Conservation (phyloP, 2,329 filamentous ascomycete genomes). For the Penicillium sp. region DNA sequence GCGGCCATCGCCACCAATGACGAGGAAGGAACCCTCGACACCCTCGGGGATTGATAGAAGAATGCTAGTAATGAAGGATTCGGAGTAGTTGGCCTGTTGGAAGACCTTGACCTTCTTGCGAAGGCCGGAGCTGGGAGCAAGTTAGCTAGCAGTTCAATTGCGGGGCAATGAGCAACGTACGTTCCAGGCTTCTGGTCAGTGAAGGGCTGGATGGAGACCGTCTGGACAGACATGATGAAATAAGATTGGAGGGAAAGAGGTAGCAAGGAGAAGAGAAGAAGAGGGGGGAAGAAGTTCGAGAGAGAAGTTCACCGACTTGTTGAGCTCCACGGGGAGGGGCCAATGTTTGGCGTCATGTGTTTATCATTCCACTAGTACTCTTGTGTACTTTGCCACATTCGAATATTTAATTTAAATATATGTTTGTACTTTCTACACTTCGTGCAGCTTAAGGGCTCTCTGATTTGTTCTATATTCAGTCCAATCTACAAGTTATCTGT, state of each 20-base stretch:
- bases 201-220: conserved; percentile 78
- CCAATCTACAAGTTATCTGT: background rate
- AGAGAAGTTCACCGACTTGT: conserved; percentile 29
- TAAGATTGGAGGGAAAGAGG: conserved; percentile 4
- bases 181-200: conserved; percentile 98
- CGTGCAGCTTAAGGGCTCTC: background rate
- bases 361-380: conserved; percentile 23
- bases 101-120: conserved; percentile 99
- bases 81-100: conserved; percentile 91
- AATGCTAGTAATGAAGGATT: conserved; percentile 92
- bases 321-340: conserved; percentile 20
- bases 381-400: background rate
- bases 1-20: conserved; percentile 95
- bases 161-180: conserved; percentile 59
- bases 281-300: conserved; percentile 8
- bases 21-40: conserved; percentile 80
- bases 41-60: conserved; percentile 96
- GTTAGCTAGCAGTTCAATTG: conserved; percentile 15
- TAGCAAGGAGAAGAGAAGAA: conserved; percentile 7
- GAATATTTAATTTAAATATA: background rate
- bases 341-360: conserved; percentile 24
- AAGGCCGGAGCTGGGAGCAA: conserved; percentile 75
- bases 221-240: conserved; percentile 25
- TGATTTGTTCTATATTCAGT: conserved; percentile 1
- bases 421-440: background rate